These are phyloP conservation scores for Cercospora sp. DNA, from an alignment of 2,329 filamentous ascomycete species.

Conservation along the genomic window DNA sequence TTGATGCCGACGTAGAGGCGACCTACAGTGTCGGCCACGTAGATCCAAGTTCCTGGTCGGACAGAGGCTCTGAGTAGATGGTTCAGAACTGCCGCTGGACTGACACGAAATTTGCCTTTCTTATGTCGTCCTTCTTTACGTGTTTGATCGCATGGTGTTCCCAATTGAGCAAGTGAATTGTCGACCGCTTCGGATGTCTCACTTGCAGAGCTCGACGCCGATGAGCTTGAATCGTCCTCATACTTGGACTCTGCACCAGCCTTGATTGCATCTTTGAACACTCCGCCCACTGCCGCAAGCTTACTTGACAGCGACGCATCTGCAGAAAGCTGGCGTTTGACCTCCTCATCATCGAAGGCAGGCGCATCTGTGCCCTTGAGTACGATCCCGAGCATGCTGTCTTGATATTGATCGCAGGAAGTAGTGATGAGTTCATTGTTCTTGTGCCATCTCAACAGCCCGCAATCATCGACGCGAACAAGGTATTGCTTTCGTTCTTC, in stretches of 20 bases:
- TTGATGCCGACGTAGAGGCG: conserved; percentile 88
- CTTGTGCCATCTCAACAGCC: conserved; percentile 80
- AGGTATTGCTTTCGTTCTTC: conserved; percentile 81
- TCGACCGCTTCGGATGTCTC: conserved; percentile 36
- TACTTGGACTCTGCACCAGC: conserved; percentile 10
- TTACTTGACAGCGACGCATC: conserved; percentile 19
- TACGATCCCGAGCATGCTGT: conserved; percentile 67
- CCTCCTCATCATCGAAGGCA: conserved; percentile 35
- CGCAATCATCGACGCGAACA: conserved; percentile 70
- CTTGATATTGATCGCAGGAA: conserved; percentile 67
- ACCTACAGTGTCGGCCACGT: conserved; percentile 81
- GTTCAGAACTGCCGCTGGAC: conserved; percentile 72
- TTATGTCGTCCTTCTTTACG: conserved; percentile 3
- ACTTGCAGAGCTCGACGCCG: conserved; percentile 44
- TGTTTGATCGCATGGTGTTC: conserved; percentile 50
- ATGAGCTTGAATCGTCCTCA: conserved; percentile 7
- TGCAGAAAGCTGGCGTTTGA: conserved; percentile 15
- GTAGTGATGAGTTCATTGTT: conserved; percentile 77
- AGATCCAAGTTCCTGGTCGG: conserved; percentile 88
- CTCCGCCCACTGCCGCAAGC: conserved; percentile 22
- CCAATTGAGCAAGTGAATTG: conserved; percentile 3
- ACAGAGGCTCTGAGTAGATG: conserved; percentile 74
- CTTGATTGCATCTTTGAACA: conserved; percentile 17
- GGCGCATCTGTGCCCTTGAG: conserved; percentile 44
- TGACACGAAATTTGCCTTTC: conserved; percentile 60